These are phyloP conservation scores for Nicotiana sylvestris DNA, from an alignment of 257 asterid species.

Conservation along the genomic window DNA sequence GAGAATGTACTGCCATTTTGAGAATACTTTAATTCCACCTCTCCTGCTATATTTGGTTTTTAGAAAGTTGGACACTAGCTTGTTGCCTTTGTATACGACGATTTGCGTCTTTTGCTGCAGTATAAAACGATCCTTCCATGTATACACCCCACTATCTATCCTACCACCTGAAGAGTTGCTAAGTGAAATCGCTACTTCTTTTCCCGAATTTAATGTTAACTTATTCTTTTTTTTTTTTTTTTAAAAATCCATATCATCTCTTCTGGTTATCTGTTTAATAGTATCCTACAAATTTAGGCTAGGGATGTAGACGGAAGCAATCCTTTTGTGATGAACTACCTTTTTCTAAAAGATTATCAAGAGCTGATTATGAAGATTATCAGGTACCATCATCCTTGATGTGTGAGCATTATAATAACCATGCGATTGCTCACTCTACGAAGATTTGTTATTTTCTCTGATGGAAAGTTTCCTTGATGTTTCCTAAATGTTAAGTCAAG, in stretches of 20 bases:
- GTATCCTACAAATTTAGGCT: background rate
- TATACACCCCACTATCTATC: background rate
- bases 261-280: background rate
- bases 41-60: background rate
- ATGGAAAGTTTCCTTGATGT: background rate
- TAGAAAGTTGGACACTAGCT: background rate
- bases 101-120: background rate
- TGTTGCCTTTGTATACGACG: background rate
- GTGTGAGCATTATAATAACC: background rate
- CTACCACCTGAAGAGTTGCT: background rate
- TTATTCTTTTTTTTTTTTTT: background rate
- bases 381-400: background rate
- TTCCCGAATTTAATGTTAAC: background rate
- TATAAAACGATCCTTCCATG: background rate
- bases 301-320: background rate
- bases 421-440: background rate
- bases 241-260: background rate
- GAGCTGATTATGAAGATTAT: background rate
- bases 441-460: background rate
- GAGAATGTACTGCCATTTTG: constrained; percentile 17
- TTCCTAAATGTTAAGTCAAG: background rate
- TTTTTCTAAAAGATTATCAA: background rate
- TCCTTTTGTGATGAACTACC: background rate
- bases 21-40: background rate
- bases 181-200: background rate